These are phyloP conservation scores for Tulasnella sp. DNA, from an alignment of 768 basidiomycete species.

Conservation along the genomic window DNA sequence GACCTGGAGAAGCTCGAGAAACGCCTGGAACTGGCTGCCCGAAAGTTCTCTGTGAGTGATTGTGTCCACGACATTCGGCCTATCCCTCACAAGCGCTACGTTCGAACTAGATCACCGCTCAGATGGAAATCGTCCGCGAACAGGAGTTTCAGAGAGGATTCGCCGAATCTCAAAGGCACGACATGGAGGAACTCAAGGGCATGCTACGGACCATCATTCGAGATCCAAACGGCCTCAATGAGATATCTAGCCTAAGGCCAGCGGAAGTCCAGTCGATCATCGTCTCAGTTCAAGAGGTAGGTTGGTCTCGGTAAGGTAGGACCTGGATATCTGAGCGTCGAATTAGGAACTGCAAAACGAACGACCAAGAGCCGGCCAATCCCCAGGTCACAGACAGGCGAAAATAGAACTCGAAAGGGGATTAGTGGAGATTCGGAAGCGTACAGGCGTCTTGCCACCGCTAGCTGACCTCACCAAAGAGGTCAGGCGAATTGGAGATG, in stretches of 20 bases:
- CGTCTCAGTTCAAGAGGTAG: constrained; percentile 43
- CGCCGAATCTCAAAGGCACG: constrained; percentile 4
- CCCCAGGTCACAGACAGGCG: constrained; percentile 36
- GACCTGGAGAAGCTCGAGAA: constrained; percentile 13
- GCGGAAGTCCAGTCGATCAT: constrained; percentile 41
- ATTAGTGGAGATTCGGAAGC: constrained; percentile 41
- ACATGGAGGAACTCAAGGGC: constrained; percentile 27
- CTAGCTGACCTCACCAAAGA: constrained; percentile 45
- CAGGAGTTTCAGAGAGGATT: constrained; percentile 10
- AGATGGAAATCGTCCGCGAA: constrained; percentile 7
- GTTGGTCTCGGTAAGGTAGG: constrained; percentile 22
- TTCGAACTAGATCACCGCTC: constrained; percentile 10
- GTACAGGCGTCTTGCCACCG: constrained; percentile 43
- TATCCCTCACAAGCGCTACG: too few species aligned
- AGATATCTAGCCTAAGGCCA: constrained; percentile 35
- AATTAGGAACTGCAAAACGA: constrained; percentile 36
- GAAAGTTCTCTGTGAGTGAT: constrained; percentile 7
- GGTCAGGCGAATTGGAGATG: constrained; percentile 37
- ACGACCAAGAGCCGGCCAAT: not conserved
- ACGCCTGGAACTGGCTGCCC: not conserved
- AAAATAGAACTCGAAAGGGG: constrained; percentile 39
- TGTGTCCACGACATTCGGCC: not conserved
- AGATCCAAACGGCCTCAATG: constrained; percentile 39
- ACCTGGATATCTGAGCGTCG: constrained; percentile 30
- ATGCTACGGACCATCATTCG: constrained; percentile 39